A percentile compares a stretch with the other conserved stretches of the same genome.
Evolutionary conservation across 1,284 basidiomycete genomes (phyloP).

Genomic region (Ceratobasidium sp.): DNA sequence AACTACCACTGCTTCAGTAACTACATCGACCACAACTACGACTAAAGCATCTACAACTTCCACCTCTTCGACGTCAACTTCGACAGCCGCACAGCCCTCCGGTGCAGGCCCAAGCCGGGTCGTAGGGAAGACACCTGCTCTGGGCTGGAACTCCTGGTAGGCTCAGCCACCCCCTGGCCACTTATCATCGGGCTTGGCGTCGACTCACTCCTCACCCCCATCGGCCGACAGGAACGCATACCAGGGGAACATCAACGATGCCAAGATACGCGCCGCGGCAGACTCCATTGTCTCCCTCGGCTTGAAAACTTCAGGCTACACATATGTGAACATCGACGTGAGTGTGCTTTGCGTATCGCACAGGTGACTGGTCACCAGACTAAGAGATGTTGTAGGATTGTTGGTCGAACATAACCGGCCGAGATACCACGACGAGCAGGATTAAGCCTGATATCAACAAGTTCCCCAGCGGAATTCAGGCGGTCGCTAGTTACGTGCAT

Average conservation of each 20-base stretch:
- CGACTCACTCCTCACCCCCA: not conserved
- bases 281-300: conserved; percentile 65
- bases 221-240: conserved; percentile 47
- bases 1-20: conserved; percentile 21
- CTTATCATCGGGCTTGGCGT: conserved; percentile 7
- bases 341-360: conserved; percentile 37
- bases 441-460: conserved; percentile 67
- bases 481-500: conserved; percentile 63
- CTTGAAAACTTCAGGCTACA: conserved; percentile 65
- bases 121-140: conserved; percentile 45
- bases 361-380: not conserved
- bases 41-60: conserved; percentile 23
- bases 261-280: conserved; percentile 65
- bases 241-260: conserved; percentile 59
- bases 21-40: conserved; percentile 6
- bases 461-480: conserved; percentile 67
- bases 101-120: conserved; percentile 44
- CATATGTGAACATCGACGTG: conserved; percentile 71
- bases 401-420: conserved; percentile 61
- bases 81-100: conserved; percentile 19
- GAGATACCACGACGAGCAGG: conserved; percentile 60
- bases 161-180: not conserved
- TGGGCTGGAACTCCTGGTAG: conserved; percentile 47
- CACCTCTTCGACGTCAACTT: conserved; percentile 2
- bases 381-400: conserved; percentile 61